Evolutionary conservation across 208 protist genomes (phyloP).

Genomic region (Leishmania turanica): DNA sequence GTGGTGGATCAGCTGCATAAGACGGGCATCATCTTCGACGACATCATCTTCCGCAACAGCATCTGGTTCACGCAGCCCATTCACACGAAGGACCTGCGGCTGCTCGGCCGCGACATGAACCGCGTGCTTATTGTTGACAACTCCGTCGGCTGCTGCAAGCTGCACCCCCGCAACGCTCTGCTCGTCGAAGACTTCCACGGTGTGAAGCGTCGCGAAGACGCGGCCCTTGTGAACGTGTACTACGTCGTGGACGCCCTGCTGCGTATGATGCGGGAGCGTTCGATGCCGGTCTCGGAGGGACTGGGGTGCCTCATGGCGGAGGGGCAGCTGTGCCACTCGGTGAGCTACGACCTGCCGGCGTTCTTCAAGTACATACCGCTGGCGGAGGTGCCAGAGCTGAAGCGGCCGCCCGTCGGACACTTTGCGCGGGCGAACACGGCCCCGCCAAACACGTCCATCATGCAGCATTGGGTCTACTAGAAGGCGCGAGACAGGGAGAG

Average conservation of each 20-base stretch:
- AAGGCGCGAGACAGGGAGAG: not conserved
- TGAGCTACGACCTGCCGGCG: constrained; percentile 60
- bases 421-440: constrained; percentile 68
- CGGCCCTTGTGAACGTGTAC: constrained; percentile 89
- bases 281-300: constrained; percentile 49
- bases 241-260: constrained; percentile 84
- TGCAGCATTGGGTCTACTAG: constrained; percentile 88
- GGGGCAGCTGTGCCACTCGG: constrained; percentile 65
- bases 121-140: constrained; percentile 93
- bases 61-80: constrained; percentile 92
- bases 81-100: constrained; percentile 92
- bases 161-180: constrained; percentile 84
- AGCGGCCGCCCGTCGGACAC: constrained; percentile 74
- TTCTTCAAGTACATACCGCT: constrained; percentile 75
- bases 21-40: constrained; percentile 83
- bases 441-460: constrained; percentile 60
- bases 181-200: constrained; percentile 92
- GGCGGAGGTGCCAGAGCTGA: constrained; percentile 73
- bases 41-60: constrained; percentile 86
- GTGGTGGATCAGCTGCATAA: constrained; percentile 85
- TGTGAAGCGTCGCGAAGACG: constrained; percentile 53
- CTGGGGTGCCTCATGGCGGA: constrained; percentile 55
- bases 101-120: constrained; percentile 91
- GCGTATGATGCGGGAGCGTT: constrained; percentile 37
- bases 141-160: constrained; percentile 90